Percentiles rank a stretch among this genome's conserved stretches.
phyloP scores from a whole-genome alignment of 2,329 filamentous ascomycete species.

The Colletotrichum lini region DNA sequence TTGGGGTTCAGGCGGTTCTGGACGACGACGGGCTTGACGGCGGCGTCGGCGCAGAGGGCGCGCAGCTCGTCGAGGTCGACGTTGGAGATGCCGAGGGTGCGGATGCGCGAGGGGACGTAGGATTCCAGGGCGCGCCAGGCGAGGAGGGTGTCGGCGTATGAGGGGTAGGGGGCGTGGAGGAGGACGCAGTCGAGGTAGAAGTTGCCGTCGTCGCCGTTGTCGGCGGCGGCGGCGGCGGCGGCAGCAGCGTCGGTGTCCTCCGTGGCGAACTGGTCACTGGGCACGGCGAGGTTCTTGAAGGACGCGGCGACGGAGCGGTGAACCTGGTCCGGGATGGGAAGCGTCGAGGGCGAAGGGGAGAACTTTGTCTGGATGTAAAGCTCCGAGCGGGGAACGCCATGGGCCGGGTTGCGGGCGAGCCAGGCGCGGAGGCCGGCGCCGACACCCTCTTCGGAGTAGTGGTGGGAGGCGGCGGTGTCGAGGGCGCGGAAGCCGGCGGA shows the following conservation, averaged over 20 bases:
- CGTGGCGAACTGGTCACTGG: slow-evolving; percentile 14
- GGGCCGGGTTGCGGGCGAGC: slow-evolving; percentile 36
- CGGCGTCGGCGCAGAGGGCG: slow-evolving; percentile 62
- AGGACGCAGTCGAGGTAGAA: slow-evolving; percentile 80
- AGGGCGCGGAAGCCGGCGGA: slow-evolving; percentile 78
- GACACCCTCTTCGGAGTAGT: slow-evolving; percentile 82
- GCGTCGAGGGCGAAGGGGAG: slow-evolving; percentile 48
- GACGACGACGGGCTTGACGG: slow-evolving; percentile 69
- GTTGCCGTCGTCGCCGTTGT: slow-evolving; percentile 45
- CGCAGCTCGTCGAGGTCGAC: slow-evolving; percentile 71
- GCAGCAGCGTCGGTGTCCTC: not conserved
- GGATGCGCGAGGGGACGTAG: slow-evolving; percentile 76
- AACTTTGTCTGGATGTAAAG: slow-evolving; percentile 83
- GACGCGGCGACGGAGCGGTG: slow-evolving; percentile 77
- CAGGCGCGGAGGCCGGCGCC: slow-evolving; percentile 72
- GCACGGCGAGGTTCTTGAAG: slow-evolving; percentile 71
- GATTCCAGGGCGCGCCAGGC: slow-evolving; percentile 77
- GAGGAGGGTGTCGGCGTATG: slow-evolving; percentile 65
- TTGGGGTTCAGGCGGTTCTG: slow-evolving; percentile 81
- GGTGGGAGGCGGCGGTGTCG: slow-evolving; percentile 83
- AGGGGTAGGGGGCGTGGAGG: slow-evolving; percentile 73
- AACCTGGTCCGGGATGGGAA: slow-evolving; percentile 75
- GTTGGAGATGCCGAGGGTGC: slow-evolving; percentile 83
- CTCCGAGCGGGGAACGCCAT: slow-evolving; percentile 52
- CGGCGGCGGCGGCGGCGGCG: not conserved